These are phyloP conservation scores for Citrus glauca DNA, from an alignment of 345 rosid genomes.

Conservation along the genomic window DNA sequence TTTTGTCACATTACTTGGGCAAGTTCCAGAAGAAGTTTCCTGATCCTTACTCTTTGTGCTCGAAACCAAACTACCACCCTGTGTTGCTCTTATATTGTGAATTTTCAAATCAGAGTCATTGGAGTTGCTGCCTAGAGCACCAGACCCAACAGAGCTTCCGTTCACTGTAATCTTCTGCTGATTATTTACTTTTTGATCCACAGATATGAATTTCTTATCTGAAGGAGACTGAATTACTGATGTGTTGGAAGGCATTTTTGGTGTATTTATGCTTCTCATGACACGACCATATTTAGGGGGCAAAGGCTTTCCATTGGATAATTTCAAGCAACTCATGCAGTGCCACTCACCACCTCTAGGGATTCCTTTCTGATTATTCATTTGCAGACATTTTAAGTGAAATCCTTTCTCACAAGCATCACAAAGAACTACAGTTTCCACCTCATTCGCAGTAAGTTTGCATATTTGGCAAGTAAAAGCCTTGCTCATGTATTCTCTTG, in stretches of 20 bases:
- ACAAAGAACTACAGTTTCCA: conserved; percentile 73
- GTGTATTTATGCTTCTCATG: conserved; percentile 49
- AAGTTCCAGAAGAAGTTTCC: conserved; percentile 24
- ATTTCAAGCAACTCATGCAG: conserved; percentile 68
- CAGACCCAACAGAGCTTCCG: conserved; percentile 37
- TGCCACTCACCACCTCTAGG: conserved; percentile 91
- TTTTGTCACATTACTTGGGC: conserved; percentile 16
- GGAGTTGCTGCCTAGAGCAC: conserved; percentile 18
- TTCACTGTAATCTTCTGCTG: conserved; percentile 41
- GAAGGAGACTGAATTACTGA: conserved; percentile 42
- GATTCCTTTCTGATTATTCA: conserved; percentile 56
- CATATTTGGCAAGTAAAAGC: conserved; percentile 71
- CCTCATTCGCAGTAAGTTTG: conserved; percentile 57
- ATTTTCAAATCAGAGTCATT: conserved; percentile 26
- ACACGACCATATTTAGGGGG: conserved; percentile 91
- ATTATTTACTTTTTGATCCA: conserved; percentile 36
- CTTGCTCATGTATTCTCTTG: conserved; percentile 86
- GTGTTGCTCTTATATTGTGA: neutral
- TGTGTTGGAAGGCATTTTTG: conserved; percentile 49
- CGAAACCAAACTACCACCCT: conserved; percentile 16
- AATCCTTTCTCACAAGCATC: conserved; percentile 93
- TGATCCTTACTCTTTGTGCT: conserved; percentile 23
- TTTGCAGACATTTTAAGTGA: conserved; percentile 78
- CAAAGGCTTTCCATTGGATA: conserved; percentile 75
- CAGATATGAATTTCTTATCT: conserved; percentile 47